Conservation (phyloP, 257 asterid genomes). For the Solanum pennellii region DNA sequence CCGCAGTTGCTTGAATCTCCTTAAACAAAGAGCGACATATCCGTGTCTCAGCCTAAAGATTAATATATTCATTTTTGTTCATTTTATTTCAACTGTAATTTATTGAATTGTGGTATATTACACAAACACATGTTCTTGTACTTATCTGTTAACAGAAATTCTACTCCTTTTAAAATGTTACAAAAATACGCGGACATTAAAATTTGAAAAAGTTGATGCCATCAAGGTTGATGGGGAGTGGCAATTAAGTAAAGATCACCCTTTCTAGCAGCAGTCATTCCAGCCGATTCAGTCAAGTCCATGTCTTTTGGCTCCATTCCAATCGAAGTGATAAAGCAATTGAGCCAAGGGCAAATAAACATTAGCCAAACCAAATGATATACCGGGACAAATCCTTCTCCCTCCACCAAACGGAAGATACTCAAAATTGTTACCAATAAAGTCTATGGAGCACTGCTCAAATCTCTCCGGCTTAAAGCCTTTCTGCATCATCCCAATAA, state of each 20-base stretch:
- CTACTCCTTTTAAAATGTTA: too few species aligned
- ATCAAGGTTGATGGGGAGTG: background rate
- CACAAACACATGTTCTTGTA: too few species aligned
- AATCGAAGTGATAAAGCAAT: background rate
- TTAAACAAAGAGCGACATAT: too few species aligned
- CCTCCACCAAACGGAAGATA: background rate
- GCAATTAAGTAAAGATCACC: background rate
- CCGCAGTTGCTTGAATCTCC: too few species aligned
- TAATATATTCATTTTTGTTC: too few species aligned
- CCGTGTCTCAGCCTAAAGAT: too few species aligned
- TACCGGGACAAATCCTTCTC: background rate
- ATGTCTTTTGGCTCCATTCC: background rate
- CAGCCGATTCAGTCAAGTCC: background rate
- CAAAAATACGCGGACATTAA: too few species aligned
- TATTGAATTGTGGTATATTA: too few species aligned
- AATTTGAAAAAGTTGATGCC: too few species aligned
- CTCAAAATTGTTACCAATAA: background rate
- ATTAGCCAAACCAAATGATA: background rate
- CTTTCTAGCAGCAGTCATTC: background rate
- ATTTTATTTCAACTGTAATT: too few species aligned
- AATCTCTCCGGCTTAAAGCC: background rate
- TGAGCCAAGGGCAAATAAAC: background rate
- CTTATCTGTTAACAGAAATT: too few species aligned
- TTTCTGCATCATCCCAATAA: background rate
- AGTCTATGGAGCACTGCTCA: background rate